Conservation (phyloP, 179 eudicot genomes). For the Silene noctiflora region DNA sequence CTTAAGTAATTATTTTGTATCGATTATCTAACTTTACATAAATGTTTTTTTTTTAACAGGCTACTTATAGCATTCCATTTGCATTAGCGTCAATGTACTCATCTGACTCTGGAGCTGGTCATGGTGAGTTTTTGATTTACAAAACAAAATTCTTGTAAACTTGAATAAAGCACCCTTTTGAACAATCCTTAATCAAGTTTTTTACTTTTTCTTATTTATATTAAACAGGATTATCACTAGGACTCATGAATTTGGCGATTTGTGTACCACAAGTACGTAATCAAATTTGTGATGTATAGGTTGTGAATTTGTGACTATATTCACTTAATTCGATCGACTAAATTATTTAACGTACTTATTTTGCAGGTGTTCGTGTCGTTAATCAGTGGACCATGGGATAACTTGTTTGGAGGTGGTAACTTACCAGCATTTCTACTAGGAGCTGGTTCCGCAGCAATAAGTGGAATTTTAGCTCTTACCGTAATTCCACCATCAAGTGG, state of each 20-base stretch:
- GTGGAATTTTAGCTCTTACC: constrained; percentile 56
- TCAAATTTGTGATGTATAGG: too few relatives aligned
- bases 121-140: constrained; percentile 27
- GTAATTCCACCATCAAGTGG: constrained; percentile 57
- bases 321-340: too few relatives aligned
- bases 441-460: constrained; percentile 52
- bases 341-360: background rate
- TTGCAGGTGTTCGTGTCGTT: constrained; percentile 74
- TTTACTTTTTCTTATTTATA: background rate
- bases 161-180: background rate
- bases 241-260: constrained; percentile 44
- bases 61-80: constrained; percentile 41
- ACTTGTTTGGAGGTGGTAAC: constrained; percentile 78
- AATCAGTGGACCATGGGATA: constrained; percentile 77
- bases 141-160: background rate
- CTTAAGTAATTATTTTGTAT: too few relatives aligned
- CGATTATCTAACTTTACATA: too few relatives aligned
- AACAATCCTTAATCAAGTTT: background rate
- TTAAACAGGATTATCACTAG: constrained; percentile 35
- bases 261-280: constrained; percentile 47
- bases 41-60: constrained; percentile 19
- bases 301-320: too few relatives aligned
- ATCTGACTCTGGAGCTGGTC: constrained; percentile 35
- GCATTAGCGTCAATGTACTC: constrained; percentile 47
- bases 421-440: constrained; percentile 80